Evolutionary conservation across 208 protist genomes (phyloP).

Genomic region (Crithidia sp.): DNA sequence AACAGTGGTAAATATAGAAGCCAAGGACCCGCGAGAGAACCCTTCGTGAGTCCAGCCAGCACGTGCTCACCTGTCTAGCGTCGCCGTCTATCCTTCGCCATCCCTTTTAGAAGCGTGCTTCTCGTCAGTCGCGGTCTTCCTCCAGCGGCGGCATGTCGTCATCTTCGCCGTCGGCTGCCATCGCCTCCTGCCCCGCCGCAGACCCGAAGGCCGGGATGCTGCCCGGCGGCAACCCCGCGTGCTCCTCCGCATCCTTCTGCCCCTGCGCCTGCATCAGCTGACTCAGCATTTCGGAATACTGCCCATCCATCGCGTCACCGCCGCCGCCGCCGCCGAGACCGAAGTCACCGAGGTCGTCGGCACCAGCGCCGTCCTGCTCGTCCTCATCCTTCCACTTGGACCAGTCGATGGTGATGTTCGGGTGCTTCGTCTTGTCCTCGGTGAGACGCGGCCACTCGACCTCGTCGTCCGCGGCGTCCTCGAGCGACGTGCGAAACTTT

Average conservation of each 20-base stretch:
- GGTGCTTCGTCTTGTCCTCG: constrained; percentile 59
- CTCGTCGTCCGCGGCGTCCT: constrained; percentile 52
- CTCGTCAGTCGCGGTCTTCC: constrained; percentile 26
- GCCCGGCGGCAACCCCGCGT: constrained; percentile 21
- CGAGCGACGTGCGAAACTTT: constrained; percentile 21
- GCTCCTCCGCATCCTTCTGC: constrained; percentile 33
- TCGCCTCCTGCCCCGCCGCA: constrained; percentile 22
- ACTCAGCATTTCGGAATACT: constrained; percentile 41
- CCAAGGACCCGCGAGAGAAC: too few relatives aligned
- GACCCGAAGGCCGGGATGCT: constrained; percentile 37
- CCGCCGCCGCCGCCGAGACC: constrained; percentile 30
- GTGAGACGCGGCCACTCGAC: constrained; percentile 82
- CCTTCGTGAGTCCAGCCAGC: too few relatives aligned
- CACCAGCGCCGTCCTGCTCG: constrained; percentile 42
- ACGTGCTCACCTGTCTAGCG: too few relatives aligned
- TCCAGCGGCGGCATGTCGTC: constrained; percentile 66
- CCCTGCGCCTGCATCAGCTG: constrained; percentile 55
- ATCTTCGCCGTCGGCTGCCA: constrained; percentile 30
- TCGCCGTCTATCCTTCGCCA: too few relatives aligned
- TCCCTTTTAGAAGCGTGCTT: too few relatives aligned
- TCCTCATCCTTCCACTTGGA: constrained; percentile 82
- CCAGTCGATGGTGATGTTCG: constrained; percentile 88
- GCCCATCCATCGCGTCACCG: constrained; percentile 27
- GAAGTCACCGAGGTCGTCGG: constrained; percentile 39
- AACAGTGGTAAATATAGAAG: too few relatives aligned